Evolutionary conservation across 371 early-diverging fungal species (phyloP), one percentile per base, ranked within the genome.

Genomic region (Apophysomyces ossiformis): DNA sequence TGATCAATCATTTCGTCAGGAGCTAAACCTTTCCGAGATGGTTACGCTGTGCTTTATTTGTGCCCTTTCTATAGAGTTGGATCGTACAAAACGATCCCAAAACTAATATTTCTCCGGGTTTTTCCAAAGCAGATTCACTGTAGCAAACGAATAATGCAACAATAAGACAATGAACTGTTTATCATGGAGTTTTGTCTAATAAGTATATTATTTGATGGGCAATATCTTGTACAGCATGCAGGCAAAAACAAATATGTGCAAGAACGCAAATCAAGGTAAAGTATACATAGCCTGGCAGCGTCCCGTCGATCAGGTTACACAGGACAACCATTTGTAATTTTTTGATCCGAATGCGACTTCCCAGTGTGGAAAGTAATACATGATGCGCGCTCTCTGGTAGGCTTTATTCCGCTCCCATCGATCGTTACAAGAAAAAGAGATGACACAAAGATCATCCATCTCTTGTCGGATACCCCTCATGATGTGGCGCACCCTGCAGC

Each of bases 241-340:
- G 54, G 21, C 32, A 26, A 26, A 50, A 50, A 50, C 54, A 50
- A 50, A 50, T 26, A 50, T 18, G 21, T 50, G 54, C 54, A 50
- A 9, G 9, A 50, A 15, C n/a, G 16, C 11, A 11, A 47, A 47
- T 47, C 11, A 47, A 47, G 15, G 47, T 47, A 15, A 47, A 50
- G 18, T 50, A 26, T 21, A 50, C 9, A 11, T 21, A 7, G 21
- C 21, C 54, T 21, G 21, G 54, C 21, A 21, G 21, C 21, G n/a
- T 9, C 5, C 16, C 54, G 54, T 50, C 54, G 54, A 50, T 50
- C 54, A 8, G n/a, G 54, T 50, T 50, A 50, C 54, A 50, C 54
- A 50, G 21, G 1, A n/a, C 9, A 13, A 50, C 54, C 54, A 21
- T 50, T 32, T 50, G 9, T 21, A 21, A 26, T 21, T 7, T 50